phyloP scores from a whole-genome alignment of 805 yeast species.

The Candida anglica region DNA sequence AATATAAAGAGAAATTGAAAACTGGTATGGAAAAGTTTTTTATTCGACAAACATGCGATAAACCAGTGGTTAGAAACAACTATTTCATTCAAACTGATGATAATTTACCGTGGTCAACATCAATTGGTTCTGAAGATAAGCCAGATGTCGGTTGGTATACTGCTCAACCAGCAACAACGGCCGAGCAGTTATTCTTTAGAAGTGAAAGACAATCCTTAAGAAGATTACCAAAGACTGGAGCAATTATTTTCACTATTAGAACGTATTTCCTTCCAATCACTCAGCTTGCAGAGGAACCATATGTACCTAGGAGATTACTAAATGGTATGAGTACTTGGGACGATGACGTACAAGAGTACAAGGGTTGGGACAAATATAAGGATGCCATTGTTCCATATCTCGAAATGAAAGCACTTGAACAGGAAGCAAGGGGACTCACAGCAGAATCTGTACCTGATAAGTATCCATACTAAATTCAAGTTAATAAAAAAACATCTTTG shows the following conservation, averaged over 20 bases:
- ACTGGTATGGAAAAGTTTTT: constrained; percentile 67
- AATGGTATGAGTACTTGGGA: constrained; percentile 60
- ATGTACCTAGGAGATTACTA: constrained; percentile 55
- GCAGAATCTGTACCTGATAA: constrained; percentile 35
- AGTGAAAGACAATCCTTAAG: constrained; percentile 64
- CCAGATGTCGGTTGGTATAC: constrained; percentile 63
- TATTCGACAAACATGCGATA: constrained; percentile 50
- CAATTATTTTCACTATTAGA: constrained; percentile 54
- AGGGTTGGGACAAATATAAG: constrained; percentile 53
- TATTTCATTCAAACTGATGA: constrained; percentile 64
- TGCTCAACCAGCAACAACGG: constrained; percentile 45
- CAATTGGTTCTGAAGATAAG: constrained; percentile 55
- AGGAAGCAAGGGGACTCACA: constrained; percentile 40
- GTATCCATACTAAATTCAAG: constrained; percentile 45
- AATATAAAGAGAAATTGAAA: constrained; percentile 54
- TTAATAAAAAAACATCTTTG: background rate
- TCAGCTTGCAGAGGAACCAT: constrained; percentile 55
- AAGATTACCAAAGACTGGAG: constrained; percentile 58
- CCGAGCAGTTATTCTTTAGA: constrained; percentile 49
- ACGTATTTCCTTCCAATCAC: constrained; percentile 58
- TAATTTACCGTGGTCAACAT: constrained; percentile 58
- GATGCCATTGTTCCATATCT: constrained; percentile 54
- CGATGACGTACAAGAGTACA: constrained; percentile 55
- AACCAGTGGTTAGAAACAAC: constrained; percentile 64
- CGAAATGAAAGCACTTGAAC: constrained; percentile 43